Conservation (phyloP, 192 early-diverging fungal species). For the Entrophospora sp. region DNA sequence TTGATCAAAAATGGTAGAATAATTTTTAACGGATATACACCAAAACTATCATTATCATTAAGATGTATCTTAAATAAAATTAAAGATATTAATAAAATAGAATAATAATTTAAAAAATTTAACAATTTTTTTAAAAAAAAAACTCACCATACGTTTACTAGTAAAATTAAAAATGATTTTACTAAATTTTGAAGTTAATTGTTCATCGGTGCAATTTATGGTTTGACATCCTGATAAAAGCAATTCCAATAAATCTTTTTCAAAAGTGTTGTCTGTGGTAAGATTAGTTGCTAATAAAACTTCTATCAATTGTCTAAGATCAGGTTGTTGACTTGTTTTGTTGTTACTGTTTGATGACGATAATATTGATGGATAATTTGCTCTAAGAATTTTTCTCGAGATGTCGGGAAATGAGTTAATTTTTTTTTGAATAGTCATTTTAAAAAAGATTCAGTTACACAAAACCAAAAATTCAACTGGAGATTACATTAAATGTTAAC, state of each 20-base stretch:
- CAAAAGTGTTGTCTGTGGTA: background rate
- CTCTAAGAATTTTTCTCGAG: background rate
- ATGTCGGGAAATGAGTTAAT: background rate
- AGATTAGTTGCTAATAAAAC: slow-evolving; percentile 17
- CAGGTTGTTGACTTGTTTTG: background rate
- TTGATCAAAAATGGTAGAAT: slow-evolving; percentile 6
- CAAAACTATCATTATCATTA: background rate
- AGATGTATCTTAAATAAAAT: background rate
- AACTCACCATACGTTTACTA: slow-evolving; percentile 4
- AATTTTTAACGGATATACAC: slow-evolving; percentile 4
- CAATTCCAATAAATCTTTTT: slow-evolving; percentile 12
- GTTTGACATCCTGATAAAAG: slow-evolving; percentile 4
- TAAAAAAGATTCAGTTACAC: too few relatives aligned
- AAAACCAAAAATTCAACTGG: too few relatives aligned
- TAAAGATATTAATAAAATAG: background rate
- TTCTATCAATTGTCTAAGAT: slow-evolving; percentile 3
- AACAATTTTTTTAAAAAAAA: background rate
- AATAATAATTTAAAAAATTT: background rate
- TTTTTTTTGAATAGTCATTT: too few relatives aligned
- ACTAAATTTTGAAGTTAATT: slow-evolving; percentile 6
- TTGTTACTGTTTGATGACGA: background rate
- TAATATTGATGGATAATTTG: background rate
- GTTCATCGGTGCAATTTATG: slow-evolving; percentile 2
- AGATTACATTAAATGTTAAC: too few relatives aligned
- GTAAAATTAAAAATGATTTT: slow-evolving; percentile 17